Evolutionary conservation across 257 asterid genomes (phyloP), one percentile per base, ranked within the genome.

Genomic region (Striga asiatica): DNA sequence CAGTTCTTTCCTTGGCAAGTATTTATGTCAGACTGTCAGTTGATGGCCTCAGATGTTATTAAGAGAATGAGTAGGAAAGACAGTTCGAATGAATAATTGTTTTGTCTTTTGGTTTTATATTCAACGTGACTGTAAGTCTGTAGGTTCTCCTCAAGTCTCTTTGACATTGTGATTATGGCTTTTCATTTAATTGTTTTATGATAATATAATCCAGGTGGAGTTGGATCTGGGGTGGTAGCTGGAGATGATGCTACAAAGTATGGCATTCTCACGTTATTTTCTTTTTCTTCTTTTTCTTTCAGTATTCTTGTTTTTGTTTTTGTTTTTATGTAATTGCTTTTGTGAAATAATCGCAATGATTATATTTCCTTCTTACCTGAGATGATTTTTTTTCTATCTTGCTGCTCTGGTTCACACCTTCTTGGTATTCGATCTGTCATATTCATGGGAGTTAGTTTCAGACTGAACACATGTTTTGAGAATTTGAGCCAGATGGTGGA

Each of bases 241-340:
- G 79, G 82, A 50, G 84, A 81, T 62, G 94, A 87, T 66, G 85
- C 85, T 19, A 88, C 96, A 66, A 88, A 88, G 96, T 88, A 88
- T 68, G n/a, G 43, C 39, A 63, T 67, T 68, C 74, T 62, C 51
- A 56, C 34, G 56, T 45, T 18, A 39, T 34, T 32, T 8, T 60
- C 14, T 25, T 22, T 27, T 8, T 24, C 14, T 10, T 3, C 23
- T 46, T 49, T 42, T 18, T 38, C 12, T 13, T 38, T n/a, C n/a
- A n/a, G n/a, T n/a, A n/a, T n/a, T n/a, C n/a, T n/a, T n/a, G n/a
- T n/a, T n/a, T n/a, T n/a, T 67, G 59, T 62, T 29, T 9, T 12
- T 31, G 22, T 28, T 6, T 55, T 59, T 24, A 34, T 50, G 12
- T 16, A 49, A 18, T 10, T 35, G 41, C 50, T 24, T 65, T 20